phyloP scores from a whole-genome alignment of 2,329 filamentous ascomycete species.

The Phialocephala sp. region DNA sequence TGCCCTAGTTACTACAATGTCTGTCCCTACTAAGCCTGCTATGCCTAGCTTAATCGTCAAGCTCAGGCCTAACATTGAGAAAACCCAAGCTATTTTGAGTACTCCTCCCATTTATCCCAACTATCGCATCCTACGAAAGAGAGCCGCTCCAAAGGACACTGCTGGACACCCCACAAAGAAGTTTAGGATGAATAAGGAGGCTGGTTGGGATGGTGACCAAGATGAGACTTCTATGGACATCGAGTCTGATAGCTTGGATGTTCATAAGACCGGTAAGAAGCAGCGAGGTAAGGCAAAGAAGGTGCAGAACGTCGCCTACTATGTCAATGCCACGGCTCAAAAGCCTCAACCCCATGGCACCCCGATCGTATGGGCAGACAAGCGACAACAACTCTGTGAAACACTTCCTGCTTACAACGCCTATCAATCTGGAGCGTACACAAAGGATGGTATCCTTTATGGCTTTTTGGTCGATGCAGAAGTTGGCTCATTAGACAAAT shows the following conservation, averaged over 20 bases:
- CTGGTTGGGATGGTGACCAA: too few species aligned
- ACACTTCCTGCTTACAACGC: conserved; percentile 66
- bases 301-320: conserved; percentile 8
- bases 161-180: neutral
- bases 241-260: neutral
- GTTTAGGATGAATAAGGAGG: neutral
- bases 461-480: conserved; percentile 66
- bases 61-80: neutral
- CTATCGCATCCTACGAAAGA: neutral
- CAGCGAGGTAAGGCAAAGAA: neutral
- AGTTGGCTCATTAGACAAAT: conserved; percentile 59
- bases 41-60: conserved; percentile 1
- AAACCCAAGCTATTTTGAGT: neutral
- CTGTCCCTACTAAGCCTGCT: neutral
- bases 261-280: neutral
- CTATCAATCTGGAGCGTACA: conserved; percentile 65
- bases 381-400: conserved; percentile 66
- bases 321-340: conserved; percentile 17
- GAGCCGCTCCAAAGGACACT: neutral
- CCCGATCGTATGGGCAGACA: conserved; percentile 62
- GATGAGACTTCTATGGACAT: neutral
- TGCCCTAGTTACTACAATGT: neutral
- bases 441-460: conserved; percentile 52
- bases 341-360: conserved; percentile 35
- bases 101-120: neutral